Base-by-base conservation (phyloP, 106 monocot species). In the Hemerocallis citrina region DNA sequence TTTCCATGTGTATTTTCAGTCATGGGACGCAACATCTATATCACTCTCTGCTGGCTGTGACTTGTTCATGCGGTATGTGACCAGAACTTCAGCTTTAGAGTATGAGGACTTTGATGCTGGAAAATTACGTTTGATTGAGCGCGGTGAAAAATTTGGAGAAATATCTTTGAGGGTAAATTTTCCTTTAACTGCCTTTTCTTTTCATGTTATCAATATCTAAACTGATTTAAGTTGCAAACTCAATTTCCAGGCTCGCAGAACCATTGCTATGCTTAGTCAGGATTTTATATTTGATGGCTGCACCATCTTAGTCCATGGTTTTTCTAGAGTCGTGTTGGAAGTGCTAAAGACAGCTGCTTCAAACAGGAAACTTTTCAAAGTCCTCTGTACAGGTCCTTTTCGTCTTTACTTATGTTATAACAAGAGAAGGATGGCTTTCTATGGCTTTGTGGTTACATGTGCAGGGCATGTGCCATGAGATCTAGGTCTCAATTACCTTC, bases 81-180 rank as follows among this genome's bases (percentile, higher is more conserved):
- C 96, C 25, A 75, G 96, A 65, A 96, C 96, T 39, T 84, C 91
- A 57, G 87, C 90, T 28, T 68, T 96, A 47, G 96, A 96, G 46
- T 91, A 87, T 57, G 96, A 96, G 55, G 84, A 96, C 65, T 87
- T 96, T 68, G 79, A 87, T 75, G 91, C 91, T 61, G 96, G 87
- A 30, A 96, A 87, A 57, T 58, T 62, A 38, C 90, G 91, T 39
- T 61, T 96, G 55, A 91, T 96, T 31, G 96, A 96, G 47, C 90
- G 96, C 11, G 96, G 83, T 0, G 96, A 96, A 66, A 96, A 87
- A 54, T 96, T 96, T 76, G 96, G 96, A 25, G 96, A 96, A 52
- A 84, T 96, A 0, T 96, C 96, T 45, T 61, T 87, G 33, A 90
- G 81, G 91, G 96, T 87, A 55, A 55, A 16, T 40, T 60, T 51